Evolutionary conservation across 441 rosid genomes (phyloP).

Genomic region (Eutrema salsugineum): DNA sequence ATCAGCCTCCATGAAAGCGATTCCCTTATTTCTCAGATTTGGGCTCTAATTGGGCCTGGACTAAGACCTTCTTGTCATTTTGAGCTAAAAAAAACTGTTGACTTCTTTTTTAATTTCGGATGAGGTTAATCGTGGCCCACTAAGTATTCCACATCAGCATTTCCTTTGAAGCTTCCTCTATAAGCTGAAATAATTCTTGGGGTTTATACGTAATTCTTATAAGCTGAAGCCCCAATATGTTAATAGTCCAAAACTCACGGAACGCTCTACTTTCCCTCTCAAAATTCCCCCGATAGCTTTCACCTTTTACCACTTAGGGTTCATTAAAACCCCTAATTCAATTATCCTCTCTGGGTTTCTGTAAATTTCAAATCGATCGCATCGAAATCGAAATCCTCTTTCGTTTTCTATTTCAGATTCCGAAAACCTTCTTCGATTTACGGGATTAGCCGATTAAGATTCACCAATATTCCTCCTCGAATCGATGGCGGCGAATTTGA

Average conservation of each 20-base stretch:
- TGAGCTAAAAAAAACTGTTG: too few species aligned
- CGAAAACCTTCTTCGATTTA: neutral
- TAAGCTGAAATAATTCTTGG: neutral
- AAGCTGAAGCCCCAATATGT: neutral
- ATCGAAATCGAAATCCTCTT: neutral
- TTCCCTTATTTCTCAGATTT: neutral
- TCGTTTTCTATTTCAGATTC: neutral
- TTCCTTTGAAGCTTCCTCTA: neutral
- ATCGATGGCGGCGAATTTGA: slow-evolving; percentile 42
- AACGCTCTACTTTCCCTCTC: slow-evolving; percentile 17
- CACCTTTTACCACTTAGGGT: neutral
- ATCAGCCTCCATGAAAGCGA: neutral
- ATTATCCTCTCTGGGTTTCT: neutral
- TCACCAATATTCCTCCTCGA: neutral
- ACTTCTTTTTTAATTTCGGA: too few species aligned
- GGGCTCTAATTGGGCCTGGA: neutral
- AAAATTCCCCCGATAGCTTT: slow-evolving; percentile 5
- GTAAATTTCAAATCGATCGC: neutral
- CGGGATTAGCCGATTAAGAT: neutral
- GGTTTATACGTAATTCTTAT: neutral
- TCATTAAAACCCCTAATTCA: slow-evolving; percentile 5
- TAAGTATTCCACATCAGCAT: neutral
- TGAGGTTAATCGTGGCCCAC: neutral
- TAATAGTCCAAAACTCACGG: slow-evolving; percentile 6
- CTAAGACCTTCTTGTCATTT: neutral